Conservation (phyloP, 805 yeast species). For the Zygotorulaspora florentina region DNA sequence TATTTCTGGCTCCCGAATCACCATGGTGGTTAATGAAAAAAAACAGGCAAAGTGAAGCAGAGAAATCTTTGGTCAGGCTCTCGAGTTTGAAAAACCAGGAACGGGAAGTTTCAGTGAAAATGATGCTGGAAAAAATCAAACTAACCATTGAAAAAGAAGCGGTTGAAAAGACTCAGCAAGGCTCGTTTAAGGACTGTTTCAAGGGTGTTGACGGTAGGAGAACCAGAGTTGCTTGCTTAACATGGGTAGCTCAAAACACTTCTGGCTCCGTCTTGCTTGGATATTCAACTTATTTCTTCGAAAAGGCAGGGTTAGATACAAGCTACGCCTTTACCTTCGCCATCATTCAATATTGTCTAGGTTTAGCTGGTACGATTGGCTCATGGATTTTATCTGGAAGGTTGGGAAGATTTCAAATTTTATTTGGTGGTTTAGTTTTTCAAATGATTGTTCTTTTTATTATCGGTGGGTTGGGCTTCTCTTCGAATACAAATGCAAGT, state of each 20-base stretch:
- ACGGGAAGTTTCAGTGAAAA: conserved; percentile 37
- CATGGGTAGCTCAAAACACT: conserved; percentile 45
- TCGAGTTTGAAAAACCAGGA: conserved; percentile 31
- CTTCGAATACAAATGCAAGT: conserved; percentile 26
- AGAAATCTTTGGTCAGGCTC: conserved; percentile 37
- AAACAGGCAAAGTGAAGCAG: conserved; percentile 42
- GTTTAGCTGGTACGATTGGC: conserved; percentile 39
- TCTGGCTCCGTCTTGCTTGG: conserved; percentile 46
- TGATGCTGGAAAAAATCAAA: conserved; percentile 44
- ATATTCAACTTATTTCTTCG: conserved; percentile 48
- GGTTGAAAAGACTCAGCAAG: conserved; percentile 6
- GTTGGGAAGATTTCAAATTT: conserved; percentile 16
- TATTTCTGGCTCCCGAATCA: conserved; percentile 50
- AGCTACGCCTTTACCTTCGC: conserved; percentile 44
- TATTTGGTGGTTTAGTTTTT: conserved; percentile 12
- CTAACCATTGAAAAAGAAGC: conserved; percentile 40
- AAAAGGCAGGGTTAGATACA: conserved; percentile 45
- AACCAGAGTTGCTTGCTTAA: conserved; percentile 45
- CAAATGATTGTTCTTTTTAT: conserved; percentile 37
- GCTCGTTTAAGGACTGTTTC: conserved; percentile 41
- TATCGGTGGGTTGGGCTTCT: conserved; percentile 43
- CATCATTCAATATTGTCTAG: conserved; percentile 44
- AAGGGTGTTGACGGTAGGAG: conserved; percentile 45
- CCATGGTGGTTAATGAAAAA: conserved; percentile 53
- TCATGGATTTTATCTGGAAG: conserved; percentile 16